Conservation (phyloP, 148 eudicot genomes). For the Limonium bicolor region DNA sequence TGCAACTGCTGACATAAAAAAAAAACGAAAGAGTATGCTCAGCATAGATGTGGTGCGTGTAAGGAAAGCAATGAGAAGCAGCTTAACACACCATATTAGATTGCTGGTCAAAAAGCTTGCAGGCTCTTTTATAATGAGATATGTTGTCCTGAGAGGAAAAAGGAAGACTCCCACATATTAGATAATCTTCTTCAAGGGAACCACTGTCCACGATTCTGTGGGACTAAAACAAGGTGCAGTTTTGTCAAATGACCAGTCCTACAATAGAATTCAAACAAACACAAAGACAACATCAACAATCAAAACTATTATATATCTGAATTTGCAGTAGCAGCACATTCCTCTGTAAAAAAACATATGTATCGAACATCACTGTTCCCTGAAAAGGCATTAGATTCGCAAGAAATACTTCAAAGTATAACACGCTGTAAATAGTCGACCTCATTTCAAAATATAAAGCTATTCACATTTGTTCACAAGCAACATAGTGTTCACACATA, state of each 20-base stretch:
- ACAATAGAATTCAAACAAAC: not conserved
- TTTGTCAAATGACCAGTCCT: not conserved
- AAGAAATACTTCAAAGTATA: too few species aligned
- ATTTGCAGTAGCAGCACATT: too few species aligned
- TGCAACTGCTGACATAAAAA: constrained; percentile 27
- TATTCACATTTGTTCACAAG: too few species aligned
- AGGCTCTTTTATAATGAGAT: constrained; percentile 30
- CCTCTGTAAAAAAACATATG: too few species aligned
- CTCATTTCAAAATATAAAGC: too few species aligned
- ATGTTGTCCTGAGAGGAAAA: constrained; percentile 43
- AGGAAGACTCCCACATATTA: too few species aligned
- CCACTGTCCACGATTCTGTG: not conserved
- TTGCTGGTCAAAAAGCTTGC: constrained; percentile 30
- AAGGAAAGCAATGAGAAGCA: too few species aligned
- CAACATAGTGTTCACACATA: too few species aligned
- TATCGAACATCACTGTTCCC: too few species aligned
- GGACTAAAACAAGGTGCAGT: not conserved
- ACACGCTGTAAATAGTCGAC: too few species aligned
- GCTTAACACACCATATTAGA: constrained; percentile 47
- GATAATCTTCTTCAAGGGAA: too few species aligned
- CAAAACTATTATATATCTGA: not conserved
- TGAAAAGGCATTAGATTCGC: too few species aligned
- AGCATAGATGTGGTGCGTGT: not conserved
- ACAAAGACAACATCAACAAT: not conserved
- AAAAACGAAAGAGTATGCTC: constrained; percentile 4